Evolutionary conservation across 306 rosid genomes (phyloP).

Genomic region (Vigna trinervia): DNA sequence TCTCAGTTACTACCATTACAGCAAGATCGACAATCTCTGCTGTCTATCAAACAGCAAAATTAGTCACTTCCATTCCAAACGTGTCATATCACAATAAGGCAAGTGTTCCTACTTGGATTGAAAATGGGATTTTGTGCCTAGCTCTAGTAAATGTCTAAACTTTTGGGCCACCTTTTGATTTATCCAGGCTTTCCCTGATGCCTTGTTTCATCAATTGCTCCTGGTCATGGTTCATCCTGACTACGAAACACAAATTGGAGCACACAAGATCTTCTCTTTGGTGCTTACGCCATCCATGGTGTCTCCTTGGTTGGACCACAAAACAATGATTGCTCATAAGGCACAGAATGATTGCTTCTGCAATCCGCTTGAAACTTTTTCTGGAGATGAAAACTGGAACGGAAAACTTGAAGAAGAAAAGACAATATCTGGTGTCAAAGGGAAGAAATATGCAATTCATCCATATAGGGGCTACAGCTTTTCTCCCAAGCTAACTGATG

Average conservation of each 20-base stretch:
- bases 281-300: constrained; percentile 82
- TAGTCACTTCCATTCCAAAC: constrained; percentile 77
- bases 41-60: constrained; percentile 75
- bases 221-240: constrained; percentile 91
- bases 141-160: constrained; percentile 40
- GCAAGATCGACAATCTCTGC: constrained; percentile 90
- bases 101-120: constrained; percentile 44
- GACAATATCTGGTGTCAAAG: constrained; percentile 44
- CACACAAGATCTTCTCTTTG: constrained; percentile 77
- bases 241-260: constrained; percentile 84
- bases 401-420: constrained; percentile 50
- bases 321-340: constrained; percentile 48
- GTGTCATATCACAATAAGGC: constrained; percentile 82
- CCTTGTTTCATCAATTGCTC: constrained; percentile 96
- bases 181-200: constrained; percentile 94
- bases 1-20: constrained; percentile 56
- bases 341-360: too few species aligned
- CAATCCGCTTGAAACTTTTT: too few species aligned
- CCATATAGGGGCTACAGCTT: constrained; percentile 47
- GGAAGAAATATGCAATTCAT: constrained; percentile 46
- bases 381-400: constrained; percentile 49
- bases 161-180: constrained; percentile 36
- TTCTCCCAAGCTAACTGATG: constrained; percentile 54
- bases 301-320: constrained; percentile 66
- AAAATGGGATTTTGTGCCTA: constrained; percentile 40